phyloP scores from a whole-genome alignment of 2,329 filamentous ascomycete genomes.

The Amauroascus verrucosus region DNA sequence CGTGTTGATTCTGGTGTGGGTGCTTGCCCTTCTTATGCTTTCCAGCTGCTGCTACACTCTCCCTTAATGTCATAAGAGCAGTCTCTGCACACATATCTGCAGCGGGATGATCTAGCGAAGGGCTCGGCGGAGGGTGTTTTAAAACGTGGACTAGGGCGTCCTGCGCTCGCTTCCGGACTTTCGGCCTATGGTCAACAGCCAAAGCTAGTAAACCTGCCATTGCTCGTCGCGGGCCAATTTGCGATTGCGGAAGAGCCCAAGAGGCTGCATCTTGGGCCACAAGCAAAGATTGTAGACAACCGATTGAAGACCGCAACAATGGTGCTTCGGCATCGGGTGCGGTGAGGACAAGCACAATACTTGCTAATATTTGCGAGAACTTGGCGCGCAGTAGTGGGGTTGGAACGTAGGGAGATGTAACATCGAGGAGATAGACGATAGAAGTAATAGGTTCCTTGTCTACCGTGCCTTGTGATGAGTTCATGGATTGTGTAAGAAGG shows the following conservation, averaged over 20 bases:
- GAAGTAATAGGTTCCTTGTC: slow-evolving; percentile 77
- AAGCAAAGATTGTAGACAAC: slow-evolving; percentile 84
- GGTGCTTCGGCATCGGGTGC: slow-evolving; percentile 75
- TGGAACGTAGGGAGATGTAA: slow-evolving; percentile 76
- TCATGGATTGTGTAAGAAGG: slow-evolving; percentile 67
- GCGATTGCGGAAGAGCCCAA: slow-evolving; percentile 75
- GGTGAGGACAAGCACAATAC: slow-evolving; percentile 73
- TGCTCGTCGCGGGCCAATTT: slow-evolving; percentile 76
- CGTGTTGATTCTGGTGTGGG: slow-evolving; percentile 49
- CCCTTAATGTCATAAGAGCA: slow-evolving; percentile 67
- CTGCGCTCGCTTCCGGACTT: slow-evolving; percentile 86
- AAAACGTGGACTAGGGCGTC: slow-evolving; percentile 78
- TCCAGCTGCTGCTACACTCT: slow-evolving; percentile 55
- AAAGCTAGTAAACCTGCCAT: slow-evolving; percentile 77
- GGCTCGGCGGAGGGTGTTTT: slow-evolving; percentile 76
- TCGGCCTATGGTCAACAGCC: slow-evolving; percentile 76
- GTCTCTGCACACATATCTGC: slow-evolving; percentile 94
- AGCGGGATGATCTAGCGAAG: slow-evolving; percentile 85
- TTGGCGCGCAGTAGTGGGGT: slow-evolving; percentile 82
- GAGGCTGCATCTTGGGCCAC: slow-evolving; percentile 76
- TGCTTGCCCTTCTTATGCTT: slow-evolving; percentile 53
- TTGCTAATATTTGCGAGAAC: slow-evolving; percentile 83
- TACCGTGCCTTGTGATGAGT: slow-evolving; percentile 50
- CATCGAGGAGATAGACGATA: slow-evolving; percentile 89
- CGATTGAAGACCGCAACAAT: slow-evolving; percentile 75